These are phyloP conservation scores for Gremmenia infestans DNA, from an alignment of 2,329 filamentous ascomycete genomes.

Conservation along the genomic window DNA sequence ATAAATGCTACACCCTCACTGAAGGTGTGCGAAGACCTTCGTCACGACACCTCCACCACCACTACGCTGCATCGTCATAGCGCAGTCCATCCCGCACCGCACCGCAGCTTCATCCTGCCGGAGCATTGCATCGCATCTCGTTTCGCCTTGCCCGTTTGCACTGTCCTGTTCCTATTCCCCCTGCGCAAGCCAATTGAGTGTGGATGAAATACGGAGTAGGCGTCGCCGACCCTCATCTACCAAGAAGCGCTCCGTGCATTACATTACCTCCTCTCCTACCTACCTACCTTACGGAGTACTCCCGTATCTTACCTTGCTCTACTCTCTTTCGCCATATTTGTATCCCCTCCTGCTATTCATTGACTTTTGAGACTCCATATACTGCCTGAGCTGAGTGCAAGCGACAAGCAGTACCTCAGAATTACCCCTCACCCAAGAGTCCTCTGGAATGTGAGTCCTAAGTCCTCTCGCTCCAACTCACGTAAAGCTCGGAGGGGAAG, in stretches of 20 bases:
- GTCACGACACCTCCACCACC: background rate
- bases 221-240: conserved; percentile 9
- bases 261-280: too few species aligned
- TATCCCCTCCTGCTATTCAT: conserved; percentile 1
- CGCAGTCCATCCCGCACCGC: conserved; percentile 6
- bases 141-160: background rate
- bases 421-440: conserved; percentile 13
- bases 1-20: too few species aligned
- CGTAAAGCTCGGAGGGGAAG: background rate
- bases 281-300: too few species aligned
- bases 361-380: too few species aligned
- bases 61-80: conserved; percentile 15
- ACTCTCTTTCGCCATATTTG: conserved; percentile 12
- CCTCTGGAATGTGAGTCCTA: conserved; percentile 7
- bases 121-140: background rate
- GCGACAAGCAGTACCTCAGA: conserved; percentile 6
- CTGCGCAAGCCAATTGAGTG: background rate
- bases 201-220: conserved; percentile 14
- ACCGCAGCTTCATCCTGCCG: background rate
- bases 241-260: conserved; percentile 22
- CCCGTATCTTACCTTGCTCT: background rate
- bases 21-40: too few species aligned
- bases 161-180: background rate
- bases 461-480: background rate
- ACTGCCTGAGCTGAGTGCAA: background rate